phyloP scores from a whole-genome alignment of 2,329 filamentous ascomycete genomes.

The Trichoderma aggressivum region DNA sequence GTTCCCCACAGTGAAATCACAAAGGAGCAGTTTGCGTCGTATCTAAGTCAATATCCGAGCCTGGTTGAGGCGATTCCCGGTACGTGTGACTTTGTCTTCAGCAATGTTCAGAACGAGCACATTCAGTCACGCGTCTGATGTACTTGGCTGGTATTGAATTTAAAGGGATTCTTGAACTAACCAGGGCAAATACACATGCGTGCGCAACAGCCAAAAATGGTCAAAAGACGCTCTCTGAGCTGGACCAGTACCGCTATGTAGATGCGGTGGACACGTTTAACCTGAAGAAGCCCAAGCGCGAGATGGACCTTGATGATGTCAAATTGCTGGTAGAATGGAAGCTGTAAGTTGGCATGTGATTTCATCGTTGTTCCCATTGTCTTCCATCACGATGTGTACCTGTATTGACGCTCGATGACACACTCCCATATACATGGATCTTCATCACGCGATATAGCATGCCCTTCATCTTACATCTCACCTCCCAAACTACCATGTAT shows the following conservation, averaged over 20 bases:
- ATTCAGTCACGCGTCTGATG: neutral
- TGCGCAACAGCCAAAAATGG: slow-evolving; percentile 42
- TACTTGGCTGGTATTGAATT: neutral
- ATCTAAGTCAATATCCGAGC: slow-evolving; percentile 39
- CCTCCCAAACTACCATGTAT: neutral
- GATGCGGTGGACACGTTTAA: slow-evolving; percentile 49
- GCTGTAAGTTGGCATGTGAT: slow-evolving; percentile 47
- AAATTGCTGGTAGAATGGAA: slow-evolving; percentile 67
- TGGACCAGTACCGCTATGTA: slow-evolving; percentile 60
- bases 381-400: neutral
- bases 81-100: neutral
- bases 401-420: neutral
- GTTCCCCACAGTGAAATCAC: slow-evolving; percentile 26
- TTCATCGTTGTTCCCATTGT: neutral
- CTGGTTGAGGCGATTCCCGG: slow-evolving; percentile 43
- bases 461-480: neutral
- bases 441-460: neutral
- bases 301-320: slow-evolving; percentile 56
- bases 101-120: neutral
- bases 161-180: neutral
- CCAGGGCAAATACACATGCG: neutral
- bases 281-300: slow-evolving; percentile 29
- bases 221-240: slow-evolving; percentile 50
- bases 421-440: neutral
- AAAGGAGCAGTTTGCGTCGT: slow-evolving; percentile 33